phyloP scores from a whole-genome alignment of 805 yeast species.

The Jamesozyma hellenica region DNA sequence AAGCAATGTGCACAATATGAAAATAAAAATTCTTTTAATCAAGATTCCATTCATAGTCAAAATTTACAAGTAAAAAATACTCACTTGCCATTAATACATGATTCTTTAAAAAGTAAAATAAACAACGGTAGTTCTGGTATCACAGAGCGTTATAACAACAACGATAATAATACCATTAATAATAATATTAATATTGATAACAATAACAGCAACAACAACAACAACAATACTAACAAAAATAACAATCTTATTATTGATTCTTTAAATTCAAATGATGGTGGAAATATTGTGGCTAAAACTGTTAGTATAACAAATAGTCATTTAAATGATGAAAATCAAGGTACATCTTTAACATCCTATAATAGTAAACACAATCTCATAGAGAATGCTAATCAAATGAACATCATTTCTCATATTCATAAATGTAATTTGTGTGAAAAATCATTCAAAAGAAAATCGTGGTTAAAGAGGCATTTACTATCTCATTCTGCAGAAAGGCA shows the following conservation, averaged over 20 bases:
- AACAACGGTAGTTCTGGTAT: no score
- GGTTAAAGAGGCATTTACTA: constrained; percentile 27
- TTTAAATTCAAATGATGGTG: no score
- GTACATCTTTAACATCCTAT: neutral
- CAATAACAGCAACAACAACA: neutral
- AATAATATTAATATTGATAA: neutral
- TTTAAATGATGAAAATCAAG: no score
- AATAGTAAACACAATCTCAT: neutral
- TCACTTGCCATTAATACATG: no score
- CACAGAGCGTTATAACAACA: no score
- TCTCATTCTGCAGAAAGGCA: constrained; percentile 27
- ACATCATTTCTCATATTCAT: constrained; percentile 10
- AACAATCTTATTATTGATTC: no score
- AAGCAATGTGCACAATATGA: neutral
- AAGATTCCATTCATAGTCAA: neutral
- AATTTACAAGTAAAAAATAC: no score
- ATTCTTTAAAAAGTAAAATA: neutral
- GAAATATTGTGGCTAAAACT: no score
- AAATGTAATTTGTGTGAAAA: constrained; percentile 25
- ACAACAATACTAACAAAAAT: neutral
- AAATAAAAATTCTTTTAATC: neutral
- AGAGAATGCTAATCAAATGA: constrained; percentile 1
- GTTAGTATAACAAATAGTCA: no score
- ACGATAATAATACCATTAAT: no score
- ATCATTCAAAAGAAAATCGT: constrained; percentile 27